phyloP scores from a whole-genome alignment of 768 basidiomycete species.

The Suillus weaverae region DNA sequence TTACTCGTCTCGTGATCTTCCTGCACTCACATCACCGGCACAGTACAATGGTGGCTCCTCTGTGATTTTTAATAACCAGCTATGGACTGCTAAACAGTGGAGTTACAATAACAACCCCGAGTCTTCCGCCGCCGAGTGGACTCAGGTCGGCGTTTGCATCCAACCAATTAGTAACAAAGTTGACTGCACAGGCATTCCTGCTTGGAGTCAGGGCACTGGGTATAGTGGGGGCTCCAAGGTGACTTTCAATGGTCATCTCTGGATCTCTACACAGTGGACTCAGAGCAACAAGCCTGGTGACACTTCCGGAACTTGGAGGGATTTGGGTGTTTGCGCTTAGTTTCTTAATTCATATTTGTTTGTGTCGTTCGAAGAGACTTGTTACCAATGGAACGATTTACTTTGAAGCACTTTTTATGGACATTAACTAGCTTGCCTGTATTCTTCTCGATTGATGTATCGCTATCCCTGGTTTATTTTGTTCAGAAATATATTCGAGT shows the following conservation, averaged over 20 bases:
- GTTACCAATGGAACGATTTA: not conserved
- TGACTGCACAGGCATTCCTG: conserved; percentile 16
- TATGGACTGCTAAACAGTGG: conserved; percentile 30
- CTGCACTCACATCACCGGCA: not conserved
- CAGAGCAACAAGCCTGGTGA: conserved; percentile 23
- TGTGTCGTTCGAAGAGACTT: too few relatives aligned
- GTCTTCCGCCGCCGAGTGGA: conserved; percentile 21
- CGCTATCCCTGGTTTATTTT: not conserved
- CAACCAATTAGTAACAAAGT: conserved; percentile 25
- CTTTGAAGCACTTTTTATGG: not conserved
- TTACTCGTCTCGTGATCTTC: accelerated
- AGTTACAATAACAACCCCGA: conserved; percentile 22
- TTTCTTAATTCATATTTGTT: conserved; percentile 3
- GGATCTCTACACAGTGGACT: conserved; percentile 25
- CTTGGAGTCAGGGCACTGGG: conserved; percentile 17
- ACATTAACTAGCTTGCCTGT: not conserved
- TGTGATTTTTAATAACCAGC: conserved; percentile 20
- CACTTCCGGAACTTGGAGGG: conserved; percentile 25
- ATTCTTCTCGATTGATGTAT: not conserved
- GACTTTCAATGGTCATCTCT: conserved; percentile 15
- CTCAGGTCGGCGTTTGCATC: conserved; percentile 5
- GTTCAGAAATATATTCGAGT: too few relatives aligned
- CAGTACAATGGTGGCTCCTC: conserved; percentile 26
- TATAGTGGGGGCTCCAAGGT: conserved; percentile 19
- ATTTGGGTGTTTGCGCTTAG: conserved; percentile 20